Conservation (phyloP, 495 filamentous ascomycete species). For the Podospora australis region DNA sequence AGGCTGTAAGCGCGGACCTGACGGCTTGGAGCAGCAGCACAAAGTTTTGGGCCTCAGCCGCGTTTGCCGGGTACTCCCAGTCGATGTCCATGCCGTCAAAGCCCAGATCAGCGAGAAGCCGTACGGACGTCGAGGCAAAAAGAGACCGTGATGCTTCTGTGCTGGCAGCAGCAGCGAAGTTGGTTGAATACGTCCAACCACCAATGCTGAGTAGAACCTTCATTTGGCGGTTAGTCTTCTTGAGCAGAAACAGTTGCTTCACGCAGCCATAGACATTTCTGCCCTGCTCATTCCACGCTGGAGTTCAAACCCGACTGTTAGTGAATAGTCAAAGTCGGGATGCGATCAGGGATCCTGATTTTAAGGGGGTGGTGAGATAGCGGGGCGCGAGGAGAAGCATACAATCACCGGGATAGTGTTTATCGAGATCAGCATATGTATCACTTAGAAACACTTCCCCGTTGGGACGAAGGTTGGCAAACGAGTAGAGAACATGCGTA, state of each 20-base stretch:
- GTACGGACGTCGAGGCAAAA: slow-evolving; percentile 61
- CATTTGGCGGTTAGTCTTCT: slow-evolving; percentile 76
- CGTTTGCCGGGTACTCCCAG: slow-evolving; percentile 52
- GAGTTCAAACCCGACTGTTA: not conserved
- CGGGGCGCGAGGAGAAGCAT: slow-evolving; percentile 10
- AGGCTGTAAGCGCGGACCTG: slow-evolving; percentile 58
- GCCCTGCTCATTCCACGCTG: slow-evolving; percentile 42
- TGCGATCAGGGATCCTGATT: not conserved
- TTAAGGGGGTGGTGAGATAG: not conserved
- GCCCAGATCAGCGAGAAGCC: slow-evolving; percentile 56
- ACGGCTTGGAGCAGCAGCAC: slow-evolving; percentile 63
- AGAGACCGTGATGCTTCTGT: slow-evolving; percentile 46
- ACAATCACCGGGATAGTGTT: slow-evolving; percentile 58
- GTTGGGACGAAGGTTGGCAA: slow-evolving; percentile 74
- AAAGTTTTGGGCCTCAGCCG: slow-evolving; percentile 59
- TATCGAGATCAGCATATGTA: slow-evolving; percentile 58
- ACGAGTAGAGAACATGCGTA: slow-evolving; percentile 84
- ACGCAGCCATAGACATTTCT: slow-evolving; percentile 74
- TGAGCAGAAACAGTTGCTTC: slow-evolving; percentile 82
- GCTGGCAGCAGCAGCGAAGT: slow-evolving; percentile 65
- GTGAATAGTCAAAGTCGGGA: not conserved
- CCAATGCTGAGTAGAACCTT: slow-evolving; percentile 85
- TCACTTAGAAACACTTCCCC: slow-evolving; percentile 70
- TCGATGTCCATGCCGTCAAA: slow-evolving; percentile 45
- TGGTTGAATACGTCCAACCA: slow-evolving; percentile 80